Percentiles rank a stretch among this genome's conserved stretches.
phyloP scores from a whole-genome alignment of 2,329 filamentous ascomycete species.

The Sporothrix brunneoviolacea region DNA sequence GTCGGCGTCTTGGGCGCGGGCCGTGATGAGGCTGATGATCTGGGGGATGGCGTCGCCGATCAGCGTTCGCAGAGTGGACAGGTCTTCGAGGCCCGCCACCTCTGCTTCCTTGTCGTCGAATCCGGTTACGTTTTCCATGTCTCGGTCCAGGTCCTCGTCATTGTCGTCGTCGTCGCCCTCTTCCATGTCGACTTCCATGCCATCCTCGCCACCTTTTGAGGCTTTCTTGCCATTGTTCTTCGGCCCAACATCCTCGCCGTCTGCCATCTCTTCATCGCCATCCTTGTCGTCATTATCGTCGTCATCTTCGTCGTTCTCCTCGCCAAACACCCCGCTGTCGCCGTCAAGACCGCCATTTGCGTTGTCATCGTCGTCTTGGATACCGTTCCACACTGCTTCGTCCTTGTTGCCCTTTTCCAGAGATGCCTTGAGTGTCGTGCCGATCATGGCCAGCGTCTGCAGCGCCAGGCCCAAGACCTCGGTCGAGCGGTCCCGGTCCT shows the following conservation, averaged over 20 bases:
- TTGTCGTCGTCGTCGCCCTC: conserved; percentile 22
- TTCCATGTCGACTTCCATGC: conserved; percentile 32
- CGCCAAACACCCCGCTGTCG: conserved; percentile 25
- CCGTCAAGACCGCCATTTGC: conserved; percentile 32
- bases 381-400: conserved; percentile 31
- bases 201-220: conserved; percentile 29
- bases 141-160: conserved; percentile 30
- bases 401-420: conserved; percentile 38
- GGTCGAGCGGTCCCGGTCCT: conserved; percentile 15
- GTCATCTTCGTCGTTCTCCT: conserved; percentile 25
- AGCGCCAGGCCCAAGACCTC: conserved; percentile 50
- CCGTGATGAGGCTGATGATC: conserved; percentile 40
- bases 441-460: conserved; percentile 59
- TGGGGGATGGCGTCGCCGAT: conserved; percentile 40
- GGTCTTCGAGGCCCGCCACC: conserved; percentile 42
- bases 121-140: conserved; percentile 59
- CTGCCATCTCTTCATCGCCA: conserved; percentile 53
- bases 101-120: conserved; percentile 33
- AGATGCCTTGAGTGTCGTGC: conserved; percentile 49
- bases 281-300: conserved; percentile 31
- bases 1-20: conserved; percentile 28
- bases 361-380: conserved; percentile 24
- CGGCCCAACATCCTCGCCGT: conserved; percentile 34
- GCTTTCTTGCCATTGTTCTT: conserved; percentile 19
- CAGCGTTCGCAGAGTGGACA: conserved; percentile 47